These are phyloP conservation scores for Nakaseomyces uthaithaninus DNA, from an alignment of 1,139 yeast species.

Conservation along the genomic window DNA sequence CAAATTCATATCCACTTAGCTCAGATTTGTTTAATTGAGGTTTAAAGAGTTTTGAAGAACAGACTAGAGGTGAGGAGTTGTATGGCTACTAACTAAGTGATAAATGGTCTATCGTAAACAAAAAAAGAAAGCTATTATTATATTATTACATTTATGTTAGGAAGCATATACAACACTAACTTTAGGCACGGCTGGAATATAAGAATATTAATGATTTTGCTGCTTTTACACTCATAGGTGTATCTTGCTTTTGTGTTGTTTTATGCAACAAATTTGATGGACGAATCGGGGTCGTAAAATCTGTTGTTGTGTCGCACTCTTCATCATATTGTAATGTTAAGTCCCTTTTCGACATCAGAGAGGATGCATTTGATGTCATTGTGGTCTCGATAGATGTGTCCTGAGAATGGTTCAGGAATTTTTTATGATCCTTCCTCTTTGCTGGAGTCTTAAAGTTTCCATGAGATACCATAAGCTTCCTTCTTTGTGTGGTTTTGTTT, in stretches of 20 bases:
- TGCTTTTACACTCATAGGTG: conserved; percentile 32
- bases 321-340: background rate
- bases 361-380: conserved; percentile 9
- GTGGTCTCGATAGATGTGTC: conserved; percentile 8
- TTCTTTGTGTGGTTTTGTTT: conserved; percentile 13
- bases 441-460: conserved; percentile 25
- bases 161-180: background rate
- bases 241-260: conserved; percentile 17
- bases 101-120: no score
- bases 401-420: conserved; percentile 3
- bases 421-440: conserved; percentile 9
- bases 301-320: conserved; percentile 10
- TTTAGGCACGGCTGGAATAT: conserved; percentile 9
- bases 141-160: background rate
- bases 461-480: conserved; percentile 25
- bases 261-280: conserved; percentile 8
- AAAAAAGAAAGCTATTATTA: no score
- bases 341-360: conserved; percentile 4
- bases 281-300: conserved; percentile 16
- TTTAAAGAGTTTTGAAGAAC: no score
- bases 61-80: no score
- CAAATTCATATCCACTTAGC: no score
- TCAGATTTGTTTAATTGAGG: no score
- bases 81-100: no score
- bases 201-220: conserved; percentile 30